A percentile compares a stretch with the other conserved stretches of the same genome.
phyloP scores from a whole-genome alignment of 495 filamentous ascomycete genomes.

The Neurospora sp. region DNA sequence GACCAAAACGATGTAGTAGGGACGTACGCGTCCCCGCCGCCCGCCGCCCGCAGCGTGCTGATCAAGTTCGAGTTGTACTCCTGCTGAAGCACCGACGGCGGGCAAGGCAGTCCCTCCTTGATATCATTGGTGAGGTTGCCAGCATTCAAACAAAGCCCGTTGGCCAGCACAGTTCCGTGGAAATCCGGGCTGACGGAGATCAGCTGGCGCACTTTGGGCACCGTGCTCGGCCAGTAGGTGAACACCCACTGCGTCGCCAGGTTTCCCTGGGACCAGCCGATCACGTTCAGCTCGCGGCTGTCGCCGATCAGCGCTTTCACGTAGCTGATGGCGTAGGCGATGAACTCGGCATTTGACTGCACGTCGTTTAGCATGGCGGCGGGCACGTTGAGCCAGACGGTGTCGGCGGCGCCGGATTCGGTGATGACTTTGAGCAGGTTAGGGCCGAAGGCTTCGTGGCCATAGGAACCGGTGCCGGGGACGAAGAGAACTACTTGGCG shows the following conservation, averaged over 20 bases:
- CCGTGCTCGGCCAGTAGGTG: conserved; percentile 44
- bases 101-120: conserved; percentile 15
- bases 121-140: neutral
- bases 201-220: conserved; percentile 25
- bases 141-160: conserved; percentile 12
- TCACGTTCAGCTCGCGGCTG: conserved; percentile 23
- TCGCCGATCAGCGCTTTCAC: conserved; percentile 24
- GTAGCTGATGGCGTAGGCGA: conserved; percentile 38
- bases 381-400: conserved; percentile 43
- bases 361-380: conserved; percentile 27
- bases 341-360: conserved; percentile 34
- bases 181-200: conserved; percentile 38
- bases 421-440: conserved; percentile 36
- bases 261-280: conserved; percentile 43
- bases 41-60: conserved; percentile 22
- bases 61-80: conserved; percentile 32
- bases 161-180: conserved; percentile 30
- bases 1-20: conserved; percentile 41
- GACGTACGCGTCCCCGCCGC: conserved; percentile 40
- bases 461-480: conserved; percentile 36
- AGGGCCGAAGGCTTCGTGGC: conserved; percentile 25
- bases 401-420: conserved; percentile 23
- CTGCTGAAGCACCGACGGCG: conserved; percentile 34
- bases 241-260: conserved; percentile 40
- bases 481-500: conserved; percentile 26